A percentile compares a stretch with the other conserved stretches of the same genome.
Conservation (phyloP, 441 rosid genomes). For the Jatropha multifida region DNA sequence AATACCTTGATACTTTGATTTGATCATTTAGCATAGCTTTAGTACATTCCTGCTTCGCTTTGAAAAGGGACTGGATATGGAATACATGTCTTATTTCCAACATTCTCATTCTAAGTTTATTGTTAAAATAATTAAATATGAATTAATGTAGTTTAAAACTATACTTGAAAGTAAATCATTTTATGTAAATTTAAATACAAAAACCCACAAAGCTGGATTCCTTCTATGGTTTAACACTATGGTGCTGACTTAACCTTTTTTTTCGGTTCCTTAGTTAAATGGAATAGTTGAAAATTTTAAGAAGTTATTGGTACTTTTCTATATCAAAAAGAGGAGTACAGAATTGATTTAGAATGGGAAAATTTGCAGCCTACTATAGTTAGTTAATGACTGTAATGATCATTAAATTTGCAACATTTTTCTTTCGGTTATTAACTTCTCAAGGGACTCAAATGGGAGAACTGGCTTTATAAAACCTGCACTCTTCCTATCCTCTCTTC, state of each 20-base stretch:
- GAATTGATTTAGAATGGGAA: background rate
- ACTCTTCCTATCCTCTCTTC: too few relatives aligned
- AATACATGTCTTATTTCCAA: background rate
- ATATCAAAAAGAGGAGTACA: background rate
- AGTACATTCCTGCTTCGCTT: background rate
- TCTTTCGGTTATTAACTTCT: background rate
- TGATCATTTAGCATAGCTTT: background rate
- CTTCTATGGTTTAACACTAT: background rate
- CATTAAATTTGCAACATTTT: background rate
- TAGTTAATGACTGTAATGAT: background rate
- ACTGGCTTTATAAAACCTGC: too few relatives aligned
- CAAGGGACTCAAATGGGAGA: background rate
- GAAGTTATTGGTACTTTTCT: background rate
- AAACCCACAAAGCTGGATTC: background rate
- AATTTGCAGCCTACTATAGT: background rate
- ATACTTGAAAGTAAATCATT: background rate
- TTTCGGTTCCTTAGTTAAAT: background rate
- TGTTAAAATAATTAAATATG: background rate
- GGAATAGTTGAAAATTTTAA: background rate
- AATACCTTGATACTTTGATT: background rate
- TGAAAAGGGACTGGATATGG: background rate
- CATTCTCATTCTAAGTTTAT: background rate
- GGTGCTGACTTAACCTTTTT: background rate
- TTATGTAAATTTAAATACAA: background rate
- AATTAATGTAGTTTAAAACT: background rate